Percentiles rank a stretch among this genome's conserved stretches.
Evolutionary conservation across 768 basidiomycete species (phyloP).

Genomic region (Xerocomellus chrysenteron): DNA sequence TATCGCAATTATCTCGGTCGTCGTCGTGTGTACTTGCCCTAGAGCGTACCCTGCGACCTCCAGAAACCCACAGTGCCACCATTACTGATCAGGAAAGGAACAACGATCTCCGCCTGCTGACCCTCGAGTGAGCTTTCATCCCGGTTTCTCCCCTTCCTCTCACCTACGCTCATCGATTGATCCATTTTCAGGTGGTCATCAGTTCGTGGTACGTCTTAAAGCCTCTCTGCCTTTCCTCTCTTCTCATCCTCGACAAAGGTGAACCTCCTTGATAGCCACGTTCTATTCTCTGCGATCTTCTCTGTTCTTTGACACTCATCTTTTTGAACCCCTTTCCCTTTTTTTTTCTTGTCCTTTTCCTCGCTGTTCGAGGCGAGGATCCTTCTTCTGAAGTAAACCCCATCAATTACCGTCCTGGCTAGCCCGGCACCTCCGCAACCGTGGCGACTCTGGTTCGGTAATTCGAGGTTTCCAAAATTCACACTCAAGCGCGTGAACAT

Average conservation of each 20-base stretch:
- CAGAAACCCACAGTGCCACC: slow-evolving; percentile 44
- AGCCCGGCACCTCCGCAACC: slow-evolving; percentile 61
- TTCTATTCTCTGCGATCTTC: slow-evolving; percentile 5
- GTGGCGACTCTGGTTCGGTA: slow-evolving; percentile 79
- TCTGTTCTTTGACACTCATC: slow-evolving; percentile 8
- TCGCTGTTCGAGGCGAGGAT: slow-evolving; percentile 75
- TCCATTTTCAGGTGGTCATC: slow-evolving; percentile 64
- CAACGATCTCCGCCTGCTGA: slow-evolving; percentile 78
- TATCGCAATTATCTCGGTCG: slow-evolving; percentile 16
- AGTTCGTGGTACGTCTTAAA: slow-evolving; percentile 59
- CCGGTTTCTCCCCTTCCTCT: slow-evolving; percentile 13
- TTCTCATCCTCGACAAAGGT: slow-evolving; percentile 43
- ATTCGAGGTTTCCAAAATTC: slow-evolving; percentile 42
- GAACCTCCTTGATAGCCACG: slow-evolving; percentile 72
- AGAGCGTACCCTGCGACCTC: slow-evolving; percentile 35
- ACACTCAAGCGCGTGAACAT: slow-evolving; percentile 24
- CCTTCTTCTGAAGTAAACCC: slow-evolving; percentile 53
- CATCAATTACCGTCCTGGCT: slow-evolving; percentile 51
- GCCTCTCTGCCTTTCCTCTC: slow-evolving; percentile 4
- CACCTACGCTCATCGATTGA: slow-evolving; percentile 17
- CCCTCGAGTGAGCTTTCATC: slow-evolving; percentile 60
- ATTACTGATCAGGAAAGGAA: slow-evolving; percentile 80
- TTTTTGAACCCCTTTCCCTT: slow-evolving; percentile 13
- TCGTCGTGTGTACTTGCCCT: slow-evolving; percentile 22
- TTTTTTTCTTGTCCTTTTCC: slow-evolving; percentile 50